A percentile compares a stretch with the other conserved stretches of the same genome.
Conservation (phyloP, 1,284 basidiomycete species). For the Papiliotrema fonsecae region DNA sequence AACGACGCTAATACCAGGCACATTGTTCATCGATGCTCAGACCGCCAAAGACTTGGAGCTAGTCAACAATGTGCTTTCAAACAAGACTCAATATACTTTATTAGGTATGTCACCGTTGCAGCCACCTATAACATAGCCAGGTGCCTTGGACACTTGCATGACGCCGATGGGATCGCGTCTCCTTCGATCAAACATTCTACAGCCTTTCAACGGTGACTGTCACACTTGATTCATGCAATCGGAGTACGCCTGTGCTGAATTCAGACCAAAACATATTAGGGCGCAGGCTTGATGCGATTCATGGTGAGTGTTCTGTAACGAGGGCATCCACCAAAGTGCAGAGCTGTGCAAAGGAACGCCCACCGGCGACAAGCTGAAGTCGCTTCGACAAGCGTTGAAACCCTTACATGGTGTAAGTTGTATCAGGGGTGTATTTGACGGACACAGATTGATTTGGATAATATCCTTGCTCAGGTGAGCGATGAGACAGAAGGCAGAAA, state of each 20-base stretch:
- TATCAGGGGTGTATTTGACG: not conserved
- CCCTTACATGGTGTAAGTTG: not conserved
- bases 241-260: not conserved
- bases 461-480: constrained; percentile 67
- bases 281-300: constrained; percentile 74
- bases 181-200: constrained; percentile 72
- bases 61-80: constrained; percentile 64
- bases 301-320: constrained; percentile 54
- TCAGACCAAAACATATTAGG: constrained; percentile 63
- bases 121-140: constrained; percentile 31
- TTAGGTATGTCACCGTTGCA: constrained; percentile 58
- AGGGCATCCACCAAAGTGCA: not conserved
- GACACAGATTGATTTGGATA: constrained; percentile 72
- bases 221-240: not conserved
- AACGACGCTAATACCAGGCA: constrained; percentile 53
- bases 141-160: constrained; percentile 67
- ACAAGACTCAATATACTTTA: constrained; percentile 64
- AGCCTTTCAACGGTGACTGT: constrained; percentile 66
- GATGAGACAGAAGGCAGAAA: not conserved
- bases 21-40: constrained; percentile 87
- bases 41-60: constrained; percentile 82
- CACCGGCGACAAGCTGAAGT: constrained; percentile 4
- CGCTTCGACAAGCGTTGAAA: not conserved
- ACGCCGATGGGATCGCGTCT: constrained; percentile 82
- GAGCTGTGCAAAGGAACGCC: constrained; percentile 14